Base-by-base conservation (phyloP, 148 eudicot species). In the Gaultheria prostrata region DNA sequence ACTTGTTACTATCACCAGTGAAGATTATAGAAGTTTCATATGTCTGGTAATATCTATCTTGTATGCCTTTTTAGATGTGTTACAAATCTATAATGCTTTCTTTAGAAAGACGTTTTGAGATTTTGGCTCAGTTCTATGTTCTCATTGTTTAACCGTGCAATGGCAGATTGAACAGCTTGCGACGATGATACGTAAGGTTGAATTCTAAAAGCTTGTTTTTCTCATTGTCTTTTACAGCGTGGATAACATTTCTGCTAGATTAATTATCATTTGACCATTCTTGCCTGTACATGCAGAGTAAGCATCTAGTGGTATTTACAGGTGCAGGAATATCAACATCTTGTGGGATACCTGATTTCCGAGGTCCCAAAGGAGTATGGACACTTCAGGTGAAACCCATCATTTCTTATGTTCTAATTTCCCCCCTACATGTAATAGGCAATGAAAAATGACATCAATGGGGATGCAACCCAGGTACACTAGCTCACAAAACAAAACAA, bases 301-400 rank as follows among this genome's bases (percentile, higher is more conserved):
- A 93, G 91, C 97, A 95, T 85, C 84, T 95, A 82, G 98, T 95
- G 83, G 95, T 87, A 73, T 93, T 95, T 84, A 95, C 97, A 18
- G 98, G 98, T 83, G 98, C 98, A 45, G 98, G 97, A 85, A 93
- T 95, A 87, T 95, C 98, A 78, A 95, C 98, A 63, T 93, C 98
- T 83, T 93, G 95, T 82, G 98, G 98, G 69, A 93, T 95, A 82
- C 98, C 97, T 86, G 98, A 95, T 82, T 95, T 95, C 89, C 94
- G 98, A 84, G 98, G 98, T 81, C 98, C 97, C 46, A 92, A 91
- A 84, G 98, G 97, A 79, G 90, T 95, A 80, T 95, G 98, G 98
- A 95, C 98, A 73, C 98, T 95, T 91, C 97, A 95, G 93, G 98
- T 95, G 43, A 61, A 67, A 51, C 14, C 50, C 32, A 32, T 71